A percentile compares a stretch with the other conserved stretches of the same genome.
phyloP scores from a whole-genome alignment of 495 filamentous ascomycete species.

The Symbiotaphrina buchneri region DNA sequence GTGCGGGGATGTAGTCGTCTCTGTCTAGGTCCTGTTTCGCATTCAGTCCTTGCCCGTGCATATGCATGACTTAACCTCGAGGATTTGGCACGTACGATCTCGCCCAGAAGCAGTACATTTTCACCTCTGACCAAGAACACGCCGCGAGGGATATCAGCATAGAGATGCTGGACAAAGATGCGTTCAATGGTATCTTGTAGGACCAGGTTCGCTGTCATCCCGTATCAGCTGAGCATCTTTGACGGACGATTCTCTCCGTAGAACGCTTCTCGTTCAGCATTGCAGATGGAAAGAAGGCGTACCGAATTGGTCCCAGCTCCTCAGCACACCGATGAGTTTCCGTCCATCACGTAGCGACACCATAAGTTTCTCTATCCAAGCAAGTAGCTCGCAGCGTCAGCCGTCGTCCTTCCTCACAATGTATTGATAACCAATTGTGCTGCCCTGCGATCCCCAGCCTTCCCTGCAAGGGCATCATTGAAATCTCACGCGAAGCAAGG shows the following conservation, averaged over 20 bases:
- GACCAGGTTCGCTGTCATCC: slow-evolving; percentile 76
- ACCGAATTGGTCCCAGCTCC: slow-evolving; percentile 98
- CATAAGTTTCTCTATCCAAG: slow-evolving; percentile 62
- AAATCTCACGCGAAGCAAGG: too few relatives aligned
- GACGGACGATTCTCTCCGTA: too few relatives aligned
- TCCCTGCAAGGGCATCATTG: too few relatives aligned
- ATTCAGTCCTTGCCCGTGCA: slow-evolving; percentile 1
- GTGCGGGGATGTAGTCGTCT: slow-evolving; percentile 65
- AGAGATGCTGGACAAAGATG: slow-evolving; percentile 47
- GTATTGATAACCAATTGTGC: too few relatives aligned
- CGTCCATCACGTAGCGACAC: slow-evolving; percentile 77
- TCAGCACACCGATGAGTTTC: slow-evolving; percentile 75
- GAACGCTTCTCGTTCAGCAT: too few relatives aligned
- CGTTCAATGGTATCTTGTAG: slow-evolving; percentile 81
- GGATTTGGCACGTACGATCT: slow-evolving; percentile 41
- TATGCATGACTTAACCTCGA: slow-evolving; percentile 3
- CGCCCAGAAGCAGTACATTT: slow-evolving; percentile 77
- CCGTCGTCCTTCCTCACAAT: too few relatives aligned
- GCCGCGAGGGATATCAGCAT: slow-evolving; percentile 61
- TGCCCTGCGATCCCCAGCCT: too few relatives aligned
- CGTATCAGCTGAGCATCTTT: too few relatives aligned
- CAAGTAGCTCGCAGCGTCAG: slow-evolving; percentile 3
- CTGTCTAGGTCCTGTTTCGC: slow-evolving; percentile 60
- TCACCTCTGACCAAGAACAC: slow-evolving; percentile 82
- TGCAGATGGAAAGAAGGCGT: slow-evolving; percentile 13